phyloP scores from a whole-genome alignment of 73 alveolate species.

The Stentor coeruleus region DNA sequence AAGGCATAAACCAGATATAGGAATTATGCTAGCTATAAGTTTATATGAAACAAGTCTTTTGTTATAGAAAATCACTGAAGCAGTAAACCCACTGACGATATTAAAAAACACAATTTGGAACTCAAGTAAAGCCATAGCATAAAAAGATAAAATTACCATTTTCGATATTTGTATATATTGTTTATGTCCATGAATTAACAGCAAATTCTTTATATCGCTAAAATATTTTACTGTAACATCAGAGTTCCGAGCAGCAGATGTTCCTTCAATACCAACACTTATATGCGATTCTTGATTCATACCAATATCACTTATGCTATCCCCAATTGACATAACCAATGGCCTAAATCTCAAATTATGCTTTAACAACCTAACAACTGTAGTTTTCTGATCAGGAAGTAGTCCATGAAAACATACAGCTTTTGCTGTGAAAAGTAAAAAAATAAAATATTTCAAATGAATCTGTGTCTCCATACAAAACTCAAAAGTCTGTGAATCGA shows the following conservation, averaged over 20 bases:
- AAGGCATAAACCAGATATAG: not conserved
- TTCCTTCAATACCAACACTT: not conserved
- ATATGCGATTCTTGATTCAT: slow-evolving; percentile 14
- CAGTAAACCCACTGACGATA: not conserved
- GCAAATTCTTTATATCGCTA: not conserved
- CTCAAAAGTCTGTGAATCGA: slow-evolving; percentile 1
- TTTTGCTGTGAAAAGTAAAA: not conserved
- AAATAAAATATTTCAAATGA: slow-evolving; percentile 2
- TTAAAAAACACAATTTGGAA: not conserved
- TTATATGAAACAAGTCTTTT: not conserved
- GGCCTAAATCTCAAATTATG: not conserved
- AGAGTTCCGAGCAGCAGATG: no score
- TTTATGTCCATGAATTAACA: not conserved
- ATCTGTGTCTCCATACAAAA: not conserved
- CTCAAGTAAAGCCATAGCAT: not conserved
- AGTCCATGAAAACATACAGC: not conserved
- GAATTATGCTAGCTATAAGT: not conserved
- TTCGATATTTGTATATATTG: slow-evolving; percentile 1
- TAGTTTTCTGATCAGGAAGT: slow-evolving; percentile 3
- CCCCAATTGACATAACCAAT: not conserved
- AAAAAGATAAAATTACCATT: not conserved
- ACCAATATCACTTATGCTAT: not conserved
- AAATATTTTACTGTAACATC: not conserved
- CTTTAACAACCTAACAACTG: not conserved
- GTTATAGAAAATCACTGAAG: not conserved